A percentile compares a stretch with the other conserved stretches of the same genome.
phyloP scores from a whole-genome alignment of 345 rosid genomes.

The Crucihimalaya himalaica region DNA sequence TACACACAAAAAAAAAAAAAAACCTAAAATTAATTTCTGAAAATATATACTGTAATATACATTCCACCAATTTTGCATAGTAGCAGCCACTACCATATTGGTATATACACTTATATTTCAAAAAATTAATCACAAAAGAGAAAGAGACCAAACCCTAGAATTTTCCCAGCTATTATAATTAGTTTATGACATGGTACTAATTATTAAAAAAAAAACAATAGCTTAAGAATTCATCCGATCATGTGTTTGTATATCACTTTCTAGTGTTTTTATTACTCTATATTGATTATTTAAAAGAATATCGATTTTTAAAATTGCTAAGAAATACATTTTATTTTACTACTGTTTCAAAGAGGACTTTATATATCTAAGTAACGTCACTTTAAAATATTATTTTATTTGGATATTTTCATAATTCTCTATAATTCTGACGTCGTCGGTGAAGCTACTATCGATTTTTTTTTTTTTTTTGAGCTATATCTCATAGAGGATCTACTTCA shows the following conservation, averaged over 20 bases:
- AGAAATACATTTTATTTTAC: neutral
- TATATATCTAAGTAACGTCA: neutral
- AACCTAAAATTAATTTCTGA: neutral
- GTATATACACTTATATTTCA: constrained; percentile 22
- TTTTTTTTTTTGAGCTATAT: neutral
- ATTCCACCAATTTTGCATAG: constrained; percentile 40
- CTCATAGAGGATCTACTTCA: neutral
- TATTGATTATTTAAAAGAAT: neutral
- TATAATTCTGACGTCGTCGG: constrained; percentile 12
- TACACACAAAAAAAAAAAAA: constrained; percentile 33
- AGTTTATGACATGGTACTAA: neutral
- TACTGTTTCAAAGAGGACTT: neutral
- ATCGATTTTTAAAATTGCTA: no score
- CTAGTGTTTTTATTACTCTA: neutral
- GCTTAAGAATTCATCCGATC: neutral
- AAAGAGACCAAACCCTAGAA: neutral
- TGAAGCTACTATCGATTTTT: neutral
- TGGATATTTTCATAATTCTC: neutral
- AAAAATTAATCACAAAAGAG: neutral
- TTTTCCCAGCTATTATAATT: no score
- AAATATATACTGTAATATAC: neutral
- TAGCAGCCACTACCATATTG: constrained; percentile 39
- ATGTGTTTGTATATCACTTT: neutral
- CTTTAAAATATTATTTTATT: neutral
- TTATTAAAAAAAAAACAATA: neutral